Conservation (phyloP, 1,139 yeast genomes). For the Candida labiduridarum region DNA sequence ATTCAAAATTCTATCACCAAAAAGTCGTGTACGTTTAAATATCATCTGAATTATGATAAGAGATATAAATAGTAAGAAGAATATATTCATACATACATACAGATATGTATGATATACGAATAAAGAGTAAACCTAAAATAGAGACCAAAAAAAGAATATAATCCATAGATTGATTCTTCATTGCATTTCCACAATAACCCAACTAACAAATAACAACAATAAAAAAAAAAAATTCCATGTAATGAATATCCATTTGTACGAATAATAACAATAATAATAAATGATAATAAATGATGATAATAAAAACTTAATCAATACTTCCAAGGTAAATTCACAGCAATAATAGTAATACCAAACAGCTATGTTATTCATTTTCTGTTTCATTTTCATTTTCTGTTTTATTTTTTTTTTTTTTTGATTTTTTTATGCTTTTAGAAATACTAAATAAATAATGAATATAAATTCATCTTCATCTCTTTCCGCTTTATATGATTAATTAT, state of each 20-base stretch:
- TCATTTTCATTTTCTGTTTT: background rate
- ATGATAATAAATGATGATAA: no score
- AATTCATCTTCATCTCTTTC: background rate
- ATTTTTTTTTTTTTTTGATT: background rate
- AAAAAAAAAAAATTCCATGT: constrained; percentile 6
- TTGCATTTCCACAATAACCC: background rate
- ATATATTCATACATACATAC: background rate
- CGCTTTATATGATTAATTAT: constrained; percentile 12
- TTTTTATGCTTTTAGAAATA: background rate
- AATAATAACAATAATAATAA: no score
- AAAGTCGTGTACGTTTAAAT: background rate
- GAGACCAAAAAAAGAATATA: background rate
- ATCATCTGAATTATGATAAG: background rate
- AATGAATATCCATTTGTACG: background rate
- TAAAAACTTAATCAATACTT: no score
- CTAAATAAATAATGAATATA: background rate
- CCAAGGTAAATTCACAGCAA: no score
- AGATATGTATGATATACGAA: background rate
- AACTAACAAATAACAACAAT: background rate
- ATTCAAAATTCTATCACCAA: background rate
- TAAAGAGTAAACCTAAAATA: background rate
- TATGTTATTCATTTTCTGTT: no score
- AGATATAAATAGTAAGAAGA: background rate
- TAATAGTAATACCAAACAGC: no score
- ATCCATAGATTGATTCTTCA: background rate